These are phyloP conservation scores for Paramecium sexaurelia DNA, from an alignment of 73 alveolate species.

Conservation along the genomic window DNA sequence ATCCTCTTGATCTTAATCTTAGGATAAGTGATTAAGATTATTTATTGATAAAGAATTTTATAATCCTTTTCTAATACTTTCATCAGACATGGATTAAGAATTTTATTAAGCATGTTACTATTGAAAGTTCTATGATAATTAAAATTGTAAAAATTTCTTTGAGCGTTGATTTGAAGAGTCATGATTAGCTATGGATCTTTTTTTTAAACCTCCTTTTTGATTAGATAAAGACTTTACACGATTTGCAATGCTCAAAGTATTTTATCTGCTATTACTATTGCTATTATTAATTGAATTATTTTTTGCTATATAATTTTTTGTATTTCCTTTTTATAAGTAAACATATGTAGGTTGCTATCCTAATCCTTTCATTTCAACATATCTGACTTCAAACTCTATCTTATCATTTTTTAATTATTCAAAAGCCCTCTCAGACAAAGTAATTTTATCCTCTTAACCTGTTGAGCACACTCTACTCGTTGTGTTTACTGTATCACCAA, in stretches of 20 bases:
- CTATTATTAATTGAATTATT: background rate
- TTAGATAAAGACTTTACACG: background rate
- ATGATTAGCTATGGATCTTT: background rate
- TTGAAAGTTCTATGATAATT: background rate
- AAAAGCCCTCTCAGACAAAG: conserved; percentile 39
- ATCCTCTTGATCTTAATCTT: background rate
- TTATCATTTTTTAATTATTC: conserved; percentile 47
- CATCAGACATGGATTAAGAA: background rate
- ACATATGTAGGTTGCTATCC: conserved; percentile 23
- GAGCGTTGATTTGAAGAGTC: background rate
- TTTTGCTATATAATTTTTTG: background rate
- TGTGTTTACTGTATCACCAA: conserved; percentile 65
- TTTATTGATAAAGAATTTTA: background rate
- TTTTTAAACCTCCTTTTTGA: background rate
- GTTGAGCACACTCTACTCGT: conserved; percentile 66
- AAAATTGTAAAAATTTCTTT: background rate
- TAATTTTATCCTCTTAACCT: conserved; percentile 51
- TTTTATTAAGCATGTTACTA: background rate
- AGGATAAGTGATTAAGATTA: background rate
- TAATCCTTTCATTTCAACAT: conserved; percentile 47
- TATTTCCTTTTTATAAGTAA: background rate
- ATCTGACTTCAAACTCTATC: background rate
- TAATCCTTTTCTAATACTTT: background rate
- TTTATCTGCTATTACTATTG: background rate
- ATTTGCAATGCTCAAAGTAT: background rate